Evolutionary conservation across 2,329 filamentous ascomycete genomes (phyloP).

Genomic region (Colletotrichum nymphaeae): DNA sequence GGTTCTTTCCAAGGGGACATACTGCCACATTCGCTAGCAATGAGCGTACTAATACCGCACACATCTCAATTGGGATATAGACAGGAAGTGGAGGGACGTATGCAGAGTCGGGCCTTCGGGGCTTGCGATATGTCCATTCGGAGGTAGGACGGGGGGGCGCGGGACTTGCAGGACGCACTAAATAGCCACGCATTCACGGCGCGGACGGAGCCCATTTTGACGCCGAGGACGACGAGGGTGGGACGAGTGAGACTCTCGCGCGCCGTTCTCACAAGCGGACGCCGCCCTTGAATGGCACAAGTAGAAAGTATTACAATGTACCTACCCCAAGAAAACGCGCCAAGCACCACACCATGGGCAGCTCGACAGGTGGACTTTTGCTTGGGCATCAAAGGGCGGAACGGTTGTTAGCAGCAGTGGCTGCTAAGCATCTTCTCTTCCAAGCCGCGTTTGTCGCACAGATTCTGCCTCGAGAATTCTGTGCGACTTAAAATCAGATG

Average conservation of each 20-base stretch:
- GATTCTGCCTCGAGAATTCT: neutral
- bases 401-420: neutral
- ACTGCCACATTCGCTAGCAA: neutral
- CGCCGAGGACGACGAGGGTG: constrained; percentile 17
- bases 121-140: constrained; percentile 26
- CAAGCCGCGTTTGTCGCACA: constrained; percentile 1
- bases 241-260: constrained; percentile 17
- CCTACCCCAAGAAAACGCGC: neutral
- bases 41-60: constrained; percentile 6
- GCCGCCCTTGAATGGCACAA: neutral
- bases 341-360: neutral
- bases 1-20: constrained; percentile 13
- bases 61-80: constrained; percentile 22
- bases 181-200: constrained; percentile 18
- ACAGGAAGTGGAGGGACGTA: constrained; percentile 8
- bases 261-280: constrained; percentile 13
- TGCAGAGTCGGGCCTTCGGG: constrained; percentile 25
- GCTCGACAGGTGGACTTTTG: neutral
- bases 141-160: constrained; percentile 26
- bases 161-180: constrained; percentile 1
- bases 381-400: neutral
- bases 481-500: constrained; percentile 11
- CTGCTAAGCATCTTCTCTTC: neutral
- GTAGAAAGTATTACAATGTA: neutral
- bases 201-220: constrained; percentile 8